Percentiles rank a stretch among this genome's conserved stretches.
Conservation (phyloP, 768 basidiomycete species). For the Leccinum fibrillosum region DNA sequence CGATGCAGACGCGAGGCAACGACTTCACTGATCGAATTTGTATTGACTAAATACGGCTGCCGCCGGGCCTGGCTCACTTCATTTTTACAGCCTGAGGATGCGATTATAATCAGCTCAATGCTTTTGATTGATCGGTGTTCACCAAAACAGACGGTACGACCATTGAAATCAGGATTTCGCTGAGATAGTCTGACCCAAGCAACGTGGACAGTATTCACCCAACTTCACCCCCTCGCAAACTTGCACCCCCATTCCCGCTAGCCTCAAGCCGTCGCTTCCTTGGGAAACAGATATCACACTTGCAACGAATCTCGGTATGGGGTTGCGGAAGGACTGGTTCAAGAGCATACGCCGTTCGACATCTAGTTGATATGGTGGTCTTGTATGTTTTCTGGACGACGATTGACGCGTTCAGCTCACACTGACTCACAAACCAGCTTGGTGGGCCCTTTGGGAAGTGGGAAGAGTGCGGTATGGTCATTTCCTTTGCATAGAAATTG, state of each 20-base stretch:
- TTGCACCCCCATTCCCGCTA: too few species aligned
- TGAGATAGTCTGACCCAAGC: background rate
- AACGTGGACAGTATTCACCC: background rate
- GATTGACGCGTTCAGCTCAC: background rate
- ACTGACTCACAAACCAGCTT: conserved; percentile 11
- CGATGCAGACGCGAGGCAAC: background rate
- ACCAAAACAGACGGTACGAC: background rate
- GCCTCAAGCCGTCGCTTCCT: background rate
- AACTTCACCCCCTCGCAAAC: background rate
- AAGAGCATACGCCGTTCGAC: background rate
- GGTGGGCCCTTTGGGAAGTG: conserved; percentile 17
- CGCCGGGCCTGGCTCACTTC: too few species aligned
- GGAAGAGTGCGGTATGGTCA: conserved; percentile 18
- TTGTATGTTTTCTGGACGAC: background rate
- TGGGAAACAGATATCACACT: background rate
- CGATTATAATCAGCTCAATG: too few species aligned
- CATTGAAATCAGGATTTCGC: background rate
- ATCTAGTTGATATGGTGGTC: background rate
- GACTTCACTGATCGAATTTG: too few species aligned
- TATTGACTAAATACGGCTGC: too few species aligned
- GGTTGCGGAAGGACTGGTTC: too few species aligned
- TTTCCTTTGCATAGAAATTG: background rate
- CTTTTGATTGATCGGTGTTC: too few species aligned
- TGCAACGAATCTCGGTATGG: background rate
- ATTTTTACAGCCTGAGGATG: too few species aligned